These are phyloP conservation scores for Phytophthora tentaculata DNA, from an alignment of 352 stramenopile genomes.

Conservation along the genomic window DNA sequence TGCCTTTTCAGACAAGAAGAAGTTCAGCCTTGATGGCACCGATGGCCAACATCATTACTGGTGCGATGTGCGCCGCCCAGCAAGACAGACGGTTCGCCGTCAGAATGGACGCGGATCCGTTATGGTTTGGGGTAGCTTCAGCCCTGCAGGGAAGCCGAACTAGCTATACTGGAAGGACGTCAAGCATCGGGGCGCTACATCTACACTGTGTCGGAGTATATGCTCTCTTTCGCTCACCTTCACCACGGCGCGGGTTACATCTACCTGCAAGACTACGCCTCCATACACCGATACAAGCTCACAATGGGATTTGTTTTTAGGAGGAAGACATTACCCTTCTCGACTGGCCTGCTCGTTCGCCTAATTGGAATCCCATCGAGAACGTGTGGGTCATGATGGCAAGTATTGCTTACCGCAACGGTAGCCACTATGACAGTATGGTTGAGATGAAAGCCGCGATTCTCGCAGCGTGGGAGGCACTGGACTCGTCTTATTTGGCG, in stretches of 20 bases:
- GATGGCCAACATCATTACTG: not conserved
- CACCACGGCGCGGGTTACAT: not conserved
- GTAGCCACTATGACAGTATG: not conserved
- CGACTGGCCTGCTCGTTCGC: not conserved
- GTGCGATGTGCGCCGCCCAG: not conserved
- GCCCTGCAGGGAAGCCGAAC: not conserved
- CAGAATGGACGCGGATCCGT: not conserved
- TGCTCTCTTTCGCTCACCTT: not conserved
- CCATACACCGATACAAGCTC: not conserved
- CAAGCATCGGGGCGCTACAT: not conserved
- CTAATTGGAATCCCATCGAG: not conserved
- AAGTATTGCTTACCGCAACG: not conserved
- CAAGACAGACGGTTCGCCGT: not conserved
- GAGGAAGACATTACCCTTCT: not conserved
- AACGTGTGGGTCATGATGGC: not conserved
- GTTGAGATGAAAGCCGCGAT: not conserved
- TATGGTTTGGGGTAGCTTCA: not conserved
- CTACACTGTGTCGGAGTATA: not conserved
- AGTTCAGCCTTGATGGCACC: not conserved
- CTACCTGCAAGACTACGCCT: not conserved
- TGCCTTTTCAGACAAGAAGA: not conserved
- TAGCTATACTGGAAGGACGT: not conserved
- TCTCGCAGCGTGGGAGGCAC: not conserved
- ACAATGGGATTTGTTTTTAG: not conserved
- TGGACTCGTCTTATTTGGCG: not conserved